Conservation (phyloP, 73 alveolate genomes). For the Durusdinium trenchii region DNA sequence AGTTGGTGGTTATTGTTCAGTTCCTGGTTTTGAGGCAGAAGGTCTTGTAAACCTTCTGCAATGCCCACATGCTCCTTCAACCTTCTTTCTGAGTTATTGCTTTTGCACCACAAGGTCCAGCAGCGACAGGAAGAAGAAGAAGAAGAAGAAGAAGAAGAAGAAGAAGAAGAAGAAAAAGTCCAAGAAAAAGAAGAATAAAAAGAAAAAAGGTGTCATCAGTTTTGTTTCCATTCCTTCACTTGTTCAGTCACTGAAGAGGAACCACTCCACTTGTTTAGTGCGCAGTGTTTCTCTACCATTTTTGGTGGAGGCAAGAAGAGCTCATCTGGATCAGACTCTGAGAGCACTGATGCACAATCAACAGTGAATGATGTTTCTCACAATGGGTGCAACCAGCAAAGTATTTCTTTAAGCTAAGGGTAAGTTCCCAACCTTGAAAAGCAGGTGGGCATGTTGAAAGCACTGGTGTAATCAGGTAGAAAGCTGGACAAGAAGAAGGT, state of each 20-base stretch:
- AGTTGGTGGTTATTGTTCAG: neutral
- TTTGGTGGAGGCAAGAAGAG: neutral
- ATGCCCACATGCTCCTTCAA: neutral
- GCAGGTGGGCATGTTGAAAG: neutral
- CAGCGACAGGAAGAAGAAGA: neutral
- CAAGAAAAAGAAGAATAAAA: neutral
- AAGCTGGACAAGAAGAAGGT: conserved; percentile 2
- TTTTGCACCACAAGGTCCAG: neutral
- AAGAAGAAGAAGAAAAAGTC: neutral
- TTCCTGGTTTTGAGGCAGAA: neutral
- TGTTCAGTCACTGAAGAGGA: neutral
- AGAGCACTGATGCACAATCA: neutral
- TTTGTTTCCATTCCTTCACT: neutral
- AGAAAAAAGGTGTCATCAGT: neutral
- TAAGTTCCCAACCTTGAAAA: neutral
- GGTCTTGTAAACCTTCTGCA: neutral
- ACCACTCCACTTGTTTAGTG: neutral
- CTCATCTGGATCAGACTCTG: neutral
- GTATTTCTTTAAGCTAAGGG: neutral
- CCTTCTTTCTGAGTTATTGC: neutral
- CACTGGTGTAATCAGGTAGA: neutral
- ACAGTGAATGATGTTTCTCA: neutral
- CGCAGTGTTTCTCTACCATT: neutral
- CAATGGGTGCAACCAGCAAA: neutral
- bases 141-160: conserved; percentile 2